Conservation (phyloP, 2,329 filamentous ascomycete species). For the Raffaelea deltoideospora region DNA sequence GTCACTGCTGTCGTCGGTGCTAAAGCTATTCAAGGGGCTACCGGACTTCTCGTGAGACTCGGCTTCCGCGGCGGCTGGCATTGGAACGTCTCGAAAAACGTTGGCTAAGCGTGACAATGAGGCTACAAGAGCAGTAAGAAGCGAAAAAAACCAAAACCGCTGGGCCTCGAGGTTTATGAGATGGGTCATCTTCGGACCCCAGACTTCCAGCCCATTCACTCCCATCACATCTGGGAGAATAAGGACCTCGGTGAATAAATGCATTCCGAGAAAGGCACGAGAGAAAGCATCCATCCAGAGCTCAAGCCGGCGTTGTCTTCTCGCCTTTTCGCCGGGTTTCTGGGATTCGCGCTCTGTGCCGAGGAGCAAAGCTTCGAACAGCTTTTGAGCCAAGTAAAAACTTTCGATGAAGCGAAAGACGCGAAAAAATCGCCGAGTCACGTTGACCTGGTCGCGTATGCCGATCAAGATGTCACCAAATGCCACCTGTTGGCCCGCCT, state of each 20-base stretch:
- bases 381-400: conserved; percentile 33
- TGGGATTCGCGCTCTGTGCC: neutral
- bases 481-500: no score
- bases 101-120: conserved; percentile 23
- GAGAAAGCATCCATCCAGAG: conserved; percentile 38
- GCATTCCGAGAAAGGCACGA: conserved; percentile 47
- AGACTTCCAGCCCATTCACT: conserved; percentile 30
- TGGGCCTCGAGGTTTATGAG: conserved; percentile 43
- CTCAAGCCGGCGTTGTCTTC: conserved; percentile 10
- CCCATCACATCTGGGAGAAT: conserved; percentile 40
- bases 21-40: conserved; percentile 12
- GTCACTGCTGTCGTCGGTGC: conserved; percentile 14
- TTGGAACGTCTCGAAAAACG: conserved; percentile 19
- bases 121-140: conserved; percentile 36
- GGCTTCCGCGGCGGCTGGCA: conserved; percentile 16
- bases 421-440: conserved; percentile 47
- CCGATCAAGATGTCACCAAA: conserved; percentile 11
- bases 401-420: conserved; percentile 52
- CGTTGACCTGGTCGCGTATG: conserved; percentile 26
- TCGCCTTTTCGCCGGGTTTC: neutral
- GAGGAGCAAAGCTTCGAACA: conserved; percentile 15
- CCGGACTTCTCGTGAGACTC: conserved; percentile 1
- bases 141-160: conserved; percentile 53
- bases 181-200: conserved; percentile 32
- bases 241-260: conserved; percentile 49